A percentile compares a stretch with the other conserved stretches of the same genome.
phyloP scores from a whole-genome alignment of 2,329 filamentous ascomycete species.

The Myriosclerotinia duriaeana region DNA sequence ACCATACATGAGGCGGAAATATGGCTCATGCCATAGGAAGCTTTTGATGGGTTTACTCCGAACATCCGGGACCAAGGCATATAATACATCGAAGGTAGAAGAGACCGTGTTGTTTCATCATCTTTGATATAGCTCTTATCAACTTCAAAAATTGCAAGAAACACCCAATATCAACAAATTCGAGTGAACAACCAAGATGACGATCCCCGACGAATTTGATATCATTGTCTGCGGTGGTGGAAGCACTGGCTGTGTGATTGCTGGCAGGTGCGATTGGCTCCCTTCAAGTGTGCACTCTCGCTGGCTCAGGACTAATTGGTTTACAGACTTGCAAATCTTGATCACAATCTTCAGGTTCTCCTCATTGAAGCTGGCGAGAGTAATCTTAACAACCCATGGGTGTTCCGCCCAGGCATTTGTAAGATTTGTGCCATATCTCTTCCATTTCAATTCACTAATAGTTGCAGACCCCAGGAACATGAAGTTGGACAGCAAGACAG shows the following conservation, averaged over 20 bases:
- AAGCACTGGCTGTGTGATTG: constrained; percentile 51
- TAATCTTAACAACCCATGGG: constrained; percentile 51
- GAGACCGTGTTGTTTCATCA: background rate
- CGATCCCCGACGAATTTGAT: constrained; percentile 47
- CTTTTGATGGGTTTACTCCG: background rate
- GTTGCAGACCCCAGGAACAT: constrained; percentile 38
- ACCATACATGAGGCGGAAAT: background rate
- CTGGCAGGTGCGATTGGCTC: constrained; percentile 42
- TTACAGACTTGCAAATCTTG: constrained; percentile 50
- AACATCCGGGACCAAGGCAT: background rate
- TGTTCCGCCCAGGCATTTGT: constrained; percentile 54
- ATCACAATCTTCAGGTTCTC: constrained; percentile 48
- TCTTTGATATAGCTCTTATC: background rate
- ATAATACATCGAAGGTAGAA: background rate
- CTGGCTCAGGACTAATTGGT: constrained; percentile 2
- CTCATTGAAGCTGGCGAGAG: constrained; percentile 56
- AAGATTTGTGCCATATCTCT: constrained; percentile 45
- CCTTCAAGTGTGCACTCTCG: background rate
- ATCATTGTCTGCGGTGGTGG: constrained; percentile 53
- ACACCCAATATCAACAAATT: background rate
- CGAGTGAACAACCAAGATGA: constrained; percentile 27
- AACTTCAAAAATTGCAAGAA: background rate
- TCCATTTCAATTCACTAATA: constrained; percentile 41
- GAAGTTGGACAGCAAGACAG: constrained; percentile 48
- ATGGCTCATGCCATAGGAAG: constrained; percentile 6